These are phyloP conservation scores for Protea cynaroides DNA, from an alignment of 164 flowering plant genomes.

Conservation along the genomic window DNA sequence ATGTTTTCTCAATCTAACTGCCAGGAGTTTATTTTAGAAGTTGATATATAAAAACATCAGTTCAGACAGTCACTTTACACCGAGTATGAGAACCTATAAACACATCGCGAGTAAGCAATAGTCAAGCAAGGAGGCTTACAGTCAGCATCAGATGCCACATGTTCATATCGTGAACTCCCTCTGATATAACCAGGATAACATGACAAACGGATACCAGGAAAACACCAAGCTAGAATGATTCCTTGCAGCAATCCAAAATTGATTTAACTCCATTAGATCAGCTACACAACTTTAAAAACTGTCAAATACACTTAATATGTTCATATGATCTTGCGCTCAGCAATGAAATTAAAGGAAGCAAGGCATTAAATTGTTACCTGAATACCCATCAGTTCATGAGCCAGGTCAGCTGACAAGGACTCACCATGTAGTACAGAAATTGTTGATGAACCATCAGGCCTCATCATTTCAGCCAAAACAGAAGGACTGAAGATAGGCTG, in stretches of 20 bases:
- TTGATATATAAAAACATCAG: no score
- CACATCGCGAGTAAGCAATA: not conserved
- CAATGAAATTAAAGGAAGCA: not conserved
- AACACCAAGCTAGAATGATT: constrained; percentile 77
- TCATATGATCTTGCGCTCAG: not conserved
- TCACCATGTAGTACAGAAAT: constrained; percentile 65
- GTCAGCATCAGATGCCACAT: constrained; percentile 85
- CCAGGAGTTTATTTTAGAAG: no score
- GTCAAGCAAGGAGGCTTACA: constrained; percentile 35
- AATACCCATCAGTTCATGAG: constrained; percentile 82
- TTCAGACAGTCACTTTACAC: no score
- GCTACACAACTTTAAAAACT: constrained; percentile 6
- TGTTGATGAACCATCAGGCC: constrained; percentile 89
- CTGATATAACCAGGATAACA: constrained; percentile 74
- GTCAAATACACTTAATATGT: not conserved
- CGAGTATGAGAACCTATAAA: not conserved
- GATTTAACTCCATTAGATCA: constrained; percentile 9
- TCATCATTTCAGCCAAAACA: constrained; percentile 75
- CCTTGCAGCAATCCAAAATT: constrained; percentile 56
- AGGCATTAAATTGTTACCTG: constrained; percentile 46
- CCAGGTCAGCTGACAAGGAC: constrained; percentile 76
- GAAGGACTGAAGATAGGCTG: constrained; percentile 93
- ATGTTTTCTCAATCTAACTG: no score
- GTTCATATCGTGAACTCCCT: constrained; percentile 67
- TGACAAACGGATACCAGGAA: constrained; percentile 83